These are phyloP conservation scores for Amanita jacksonii DNA, from an alignment of 768 basidiomycete species.

Conservation along the genomic window DNA sequence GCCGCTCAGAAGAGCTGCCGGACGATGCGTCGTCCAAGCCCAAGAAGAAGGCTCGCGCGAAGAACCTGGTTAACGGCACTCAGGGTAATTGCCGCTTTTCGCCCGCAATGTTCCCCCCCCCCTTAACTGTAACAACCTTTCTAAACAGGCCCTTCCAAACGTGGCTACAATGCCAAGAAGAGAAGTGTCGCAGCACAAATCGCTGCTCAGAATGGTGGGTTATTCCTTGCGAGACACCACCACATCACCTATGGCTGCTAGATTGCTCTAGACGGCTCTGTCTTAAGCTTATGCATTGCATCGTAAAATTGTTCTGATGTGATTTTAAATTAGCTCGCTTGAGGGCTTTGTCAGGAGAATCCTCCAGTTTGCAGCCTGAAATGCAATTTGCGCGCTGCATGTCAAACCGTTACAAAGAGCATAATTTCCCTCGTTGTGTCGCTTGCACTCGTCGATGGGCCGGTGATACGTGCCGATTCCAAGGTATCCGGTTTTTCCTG, in stretches of 20 bases:
- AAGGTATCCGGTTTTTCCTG: constrained; percentile 73
- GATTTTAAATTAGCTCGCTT: constrained; percentile 10
- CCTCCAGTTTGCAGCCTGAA: constrained; percentile 41
- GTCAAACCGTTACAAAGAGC: constrained; percentile 67
- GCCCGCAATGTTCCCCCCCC: background rate
- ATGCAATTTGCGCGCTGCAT: constrained; percentile 76
- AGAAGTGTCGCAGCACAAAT: constrained; percentile 61
- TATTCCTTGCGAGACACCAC: constrained; percentile 5
- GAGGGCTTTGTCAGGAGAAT: constrained; percentile 13
- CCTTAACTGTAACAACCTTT: constrained; percentile 1
- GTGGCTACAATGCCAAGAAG: constrained; percentile 65
- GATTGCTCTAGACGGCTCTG: background rate
- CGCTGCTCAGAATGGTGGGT: constrained; percentile 54
- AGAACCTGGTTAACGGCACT: constrained; percentile 8
- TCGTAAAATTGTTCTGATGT: constrained; percentile 9
- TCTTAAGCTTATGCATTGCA: constrained; percentile 14
- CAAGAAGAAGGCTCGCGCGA: constrained; percentile 17
- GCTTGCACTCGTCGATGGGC: constrained; percentile 84
- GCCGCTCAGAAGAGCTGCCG: constrained; percentile 19
- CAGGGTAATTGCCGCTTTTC: constrained; percentile 6
- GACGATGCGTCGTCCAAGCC: constrained; percentile 29
- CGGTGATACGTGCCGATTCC: constrained; percentile 81
- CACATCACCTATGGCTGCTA: constrained; percentile 3
- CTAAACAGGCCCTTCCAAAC: constrained; percentile 38
- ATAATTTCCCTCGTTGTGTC: constrained; percentile 71